A percentile compares a stretch with the other conserved stretches of the same genome.
phyloP scores from a whole-genome alignment of 2,329 filamentous ascomycete genomes.

The Periconia sp. region DNA sequence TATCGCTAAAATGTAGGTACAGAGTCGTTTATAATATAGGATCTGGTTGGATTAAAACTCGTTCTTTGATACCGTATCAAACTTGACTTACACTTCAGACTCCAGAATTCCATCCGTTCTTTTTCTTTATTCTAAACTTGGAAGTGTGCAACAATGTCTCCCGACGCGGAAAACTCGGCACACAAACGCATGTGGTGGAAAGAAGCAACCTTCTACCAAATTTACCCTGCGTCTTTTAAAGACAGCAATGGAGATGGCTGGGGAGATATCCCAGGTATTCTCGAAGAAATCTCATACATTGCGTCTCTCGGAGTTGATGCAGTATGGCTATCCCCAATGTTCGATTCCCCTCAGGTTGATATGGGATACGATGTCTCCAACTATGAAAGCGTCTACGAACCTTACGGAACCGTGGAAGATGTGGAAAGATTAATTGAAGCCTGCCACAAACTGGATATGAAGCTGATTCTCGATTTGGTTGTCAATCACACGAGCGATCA shows the following conservation, averaged over 20 bases:
- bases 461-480: slow-evolving; percentile 73
- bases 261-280: slow-evolving; percentile 65
- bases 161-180: slow-evolving; percentile 20
- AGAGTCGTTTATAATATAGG: no score
- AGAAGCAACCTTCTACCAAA: slow-evolving; percentile 48
- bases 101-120: not conserved
- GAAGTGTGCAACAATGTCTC: slow-evolving; percentile 21
- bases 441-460: slow-evolving; percentile 65
- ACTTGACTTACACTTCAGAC: not conserved
- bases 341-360: slow-evolving; percentile 64
- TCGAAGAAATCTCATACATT: slow-evolving; percentile 61
- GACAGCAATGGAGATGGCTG: slow-evolving; percentile 61
- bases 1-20: no score
- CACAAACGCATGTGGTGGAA: slow-evolving; percentile 48
- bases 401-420: slow-evolving; percentile 68
- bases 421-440: slow-evolving; percentile 64
- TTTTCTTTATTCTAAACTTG: not conserved
- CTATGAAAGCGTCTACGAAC: slow-evolving; percentile 65
- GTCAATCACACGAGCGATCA: slow-evolving; percentile 76
- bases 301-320: slow-evolving; percentile 61
- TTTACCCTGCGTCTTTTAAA: slow-evolving; percentile 51
- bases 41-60: no score
- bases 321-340: slow-evolving; percentile 70
- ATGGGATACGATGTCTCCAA: slow-evolving; percentile 73
- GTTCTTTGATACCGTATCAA: no score